These are phyloP conservation scores for Agarophyton chilense DNA, from an alignment of 23 red algal genomes.

Conservation along the genomic window DNA sequence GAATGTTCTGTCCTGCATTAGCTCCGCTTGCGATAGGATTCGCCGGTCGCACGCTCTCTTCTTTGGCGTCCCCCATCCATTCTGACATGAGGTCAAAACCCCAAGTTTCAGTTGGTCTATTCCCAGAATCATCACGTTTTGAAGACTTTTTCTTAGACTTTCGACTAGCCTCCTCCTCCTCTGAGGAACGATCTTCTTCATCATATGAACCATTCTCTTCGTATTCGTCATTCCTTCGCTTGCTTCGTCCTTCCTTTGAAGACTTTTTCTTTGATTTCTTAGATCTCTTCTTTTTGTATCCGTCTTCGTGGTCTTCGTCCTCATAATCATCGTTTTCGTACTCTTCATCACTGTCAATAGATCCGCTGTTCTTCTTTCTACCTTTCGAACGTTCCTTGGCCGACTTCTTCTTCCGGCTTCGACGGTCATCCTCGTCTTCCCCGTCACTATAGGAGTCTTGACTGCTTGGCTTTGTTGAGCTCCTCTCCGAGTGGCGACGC, in stretches of 20 bases:
- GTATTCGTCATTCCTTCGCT: slow-evolving; percentile 40
- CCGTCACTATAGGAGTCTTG: slow-evolving; percentile 17
- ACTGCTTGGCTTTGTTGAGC: neutral
- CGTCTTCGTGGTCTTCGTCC: neutral
- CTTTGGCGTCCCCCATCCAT: slow-evolving; percentile 57
- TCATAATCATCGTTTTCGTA: slow-evolving; percentile 35
- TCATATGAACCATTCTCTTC: slow-evolving; percentile 37
- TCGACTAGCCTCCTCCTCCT: neutral
- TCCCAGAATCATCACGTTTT: slow-evolving; percentile 28
- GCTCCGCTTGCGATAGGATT: neutral
- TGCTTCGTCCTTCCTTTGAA: slow-evolving; percentile 26
- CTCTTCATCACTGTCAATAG: slow-evolving; percentile 11
- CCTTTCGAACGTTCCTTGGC: slow-evolving; percentile 5
- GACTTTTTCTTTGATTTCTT: slow-evolving; percentile 46
- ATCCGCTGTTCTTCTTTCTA: slow-evolving; percentile 23
- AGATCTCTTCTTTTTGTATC: neutral
- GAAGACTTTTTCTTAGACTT: slow-evolving; percentile 30
- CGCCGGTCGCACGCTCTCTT: neutral
- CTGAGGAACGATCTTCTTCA: slow-evolving; percentile 15
- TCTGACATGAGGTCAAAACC: slow-evolving; percentile 66
- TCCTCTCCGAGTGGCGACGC: slow-evolving; percentile 24
- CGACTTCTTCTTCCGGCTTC: neutral
- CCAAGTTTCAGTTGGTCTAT: neutral
- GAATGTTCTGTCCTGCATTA: neutral
- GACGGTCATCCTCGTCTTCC: neutral